Evolutionary conservation across 768 basidiomycete species (phyloP).

Genomic region (Gelatoporia subvermispora): DNA sequence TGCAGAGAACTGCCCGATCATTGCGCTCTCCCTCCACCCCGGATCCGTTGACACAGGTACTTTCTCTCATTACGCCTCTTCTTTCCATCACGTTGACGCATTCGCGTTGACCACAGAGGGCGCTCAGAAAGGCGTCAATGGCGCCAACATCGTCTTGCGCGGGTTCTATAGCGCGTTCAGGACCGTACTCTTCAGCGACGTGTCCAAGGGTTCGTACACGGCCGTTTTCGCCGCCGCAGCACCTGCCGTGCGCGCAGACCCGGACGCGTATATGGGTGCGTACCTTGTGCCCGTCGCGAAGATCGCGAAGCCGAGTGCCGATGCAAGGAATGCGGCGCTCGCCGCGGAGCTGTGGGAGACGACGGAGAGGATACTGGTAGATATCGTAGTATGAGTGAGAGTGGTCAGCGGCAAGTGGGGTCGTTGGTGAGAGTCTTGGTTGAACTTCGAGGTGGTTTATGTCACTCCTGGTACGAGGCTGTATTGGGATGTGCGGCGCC

Average conservation of each 20-base stretch:
- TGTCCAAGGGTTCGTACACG: constrained; percentile 14
- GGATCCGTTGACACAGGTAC: constrained; percentile 35
- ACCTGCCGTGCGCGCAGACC: constrained; percentile 10
- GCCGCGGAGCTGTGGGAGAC: constrained; percentile 18
- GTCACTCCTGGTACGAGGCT: no score
- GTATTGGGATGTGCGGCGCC: no score
- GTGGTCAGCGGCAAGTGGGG: no score
- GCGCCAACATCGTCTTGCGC: constrained; percentile 4
- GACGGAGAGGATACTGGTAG: constrained; percentile 15
- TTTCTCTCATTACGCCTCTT: neutral
- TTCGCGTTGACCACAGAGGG: constrained; percentile 13
- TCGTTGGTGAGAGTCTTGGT: no score
- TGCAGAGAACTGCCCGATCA: constrained; percentile 32
- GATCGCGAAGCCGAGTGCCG: neutral
- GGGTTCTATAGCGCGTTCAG: constrained; percentile 5
- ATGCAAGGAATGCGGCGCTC: constrained; percentile 3
- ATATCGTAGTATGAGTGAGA: constrained; percentile 9
- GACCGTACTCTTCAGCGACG: constrained; percentile 6
- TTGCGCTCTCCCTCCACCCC: constrained; percentile 36
- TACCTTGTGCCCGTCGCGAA: constrained; percentile 12
- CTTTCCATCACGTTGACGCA: neutral
- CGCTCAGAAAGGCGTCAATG: constrained; percentile 7
- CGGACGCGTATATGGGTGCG: constrained; percentile 6
- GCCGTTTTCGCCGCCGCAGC: constrained; percentile 19
- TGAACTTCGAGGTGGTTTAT: no score